Conservation (phyloP, 2,329 filamentous ascomycete genomes). For the Delphinella strobiligena region DNA sequence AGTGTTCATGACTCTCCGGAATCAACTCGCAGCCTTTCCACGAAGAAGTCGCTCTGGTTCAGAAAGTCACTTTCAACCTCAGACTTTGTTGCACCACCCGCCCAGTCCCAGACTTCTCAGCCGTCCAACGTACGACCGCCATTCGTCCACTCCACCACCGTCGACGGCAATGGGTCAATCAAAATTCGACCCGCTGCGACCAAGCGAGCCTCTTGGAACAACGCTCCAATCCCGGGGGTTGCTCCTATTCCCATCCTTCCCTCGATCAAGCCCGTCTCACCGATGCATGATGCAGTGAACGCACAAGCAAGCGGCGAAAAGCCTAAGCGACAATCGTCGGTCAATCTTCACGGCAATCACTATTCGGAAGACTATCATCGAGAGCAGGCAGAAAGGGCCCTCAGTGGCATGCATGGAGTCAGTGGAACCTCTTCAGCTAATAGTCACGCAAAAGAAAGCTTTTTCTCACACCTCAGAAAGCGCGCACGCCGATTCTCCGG, state of each 20-base stretch:
- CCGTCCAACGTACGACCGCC: slow-evolving; percentile 24
- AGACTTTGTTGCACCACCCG: slow-evolving; percentile 55
- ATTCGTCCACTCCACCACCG: slow-evolving; percentile 25
- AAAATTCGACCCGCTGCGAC: slow-evolving; percentile 47
- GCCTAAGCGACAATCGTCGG: slow-evolving; percentile 78
- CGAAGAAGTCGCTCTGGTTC: slow-evolving; percentile 88
- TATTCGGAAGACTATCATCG: slow-evolving; percentile 72
- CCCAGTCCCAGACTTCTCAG: slow-evolving; percentile 30
- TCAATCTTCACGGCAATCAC: slow-evolving; percentile 84
- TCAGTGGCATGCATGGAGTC: slow-evolving; percentile 69
- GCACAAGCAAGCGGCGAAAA: slow-evolving; percentile 60
- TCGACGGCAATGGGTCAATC: slow-evolving; percentile 30
- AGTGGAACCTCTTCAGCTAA: slow-evolving; percentile 66
- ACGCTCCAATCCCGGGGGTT: slow-evolving; percentile 54
- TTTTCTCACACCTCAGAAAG: slow-evolving; percentile 95
- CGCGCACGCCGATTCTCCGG: slow-evolving; percentile 85
- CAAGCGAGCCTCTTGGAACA: slow-evolving; percentile 91
- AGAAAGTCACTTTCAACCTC: slow-evolving; percentile 83
- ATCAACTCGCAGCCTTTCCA: slow-evolving; percentile 47
- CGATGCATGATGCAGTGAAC: slow-evolving; percentile 85
- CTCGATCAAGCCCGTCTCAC: slow-evolving; percentile 87
- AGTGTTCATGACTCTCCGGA: slow-evolving; percentile 52
- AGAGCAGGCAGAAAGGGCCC: slow-evolving; percentile 78
- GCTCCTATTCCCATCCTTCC: slow-evolving; percentile 94
- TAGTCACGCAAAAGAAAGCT: slow-evolving; percentile 79